These are phyloP conservation scores for Phlyctochytrium bullatum DNA, from an alignment of 192 early-diverging fungal genomes.

Conservation along the genomic window DNA sequence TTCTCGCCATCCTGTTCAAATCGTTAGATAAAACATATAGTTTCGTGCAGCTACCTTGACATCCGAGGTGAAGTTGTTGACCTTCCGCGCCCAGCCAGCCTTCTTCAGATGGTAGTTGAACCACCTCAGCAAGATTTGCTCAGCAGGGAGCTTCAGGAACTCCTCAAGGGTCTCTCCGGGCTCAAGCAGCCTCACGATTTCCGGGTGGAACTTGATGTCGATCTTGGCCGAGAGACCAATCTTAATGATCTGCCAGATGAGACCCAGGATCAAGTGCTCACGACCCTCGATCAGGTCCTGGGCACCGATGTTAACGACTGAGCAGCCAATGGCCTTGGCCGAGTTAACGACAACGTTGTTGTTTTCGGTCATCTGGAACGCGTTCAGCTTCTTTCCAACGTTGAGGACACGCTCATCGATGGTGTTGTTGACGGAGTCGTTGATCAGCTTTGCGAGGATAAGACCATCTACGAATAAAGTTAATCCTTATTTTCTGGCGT, in stretches of 20 bases:
- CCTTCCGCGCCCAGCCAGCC: constrained; percentile 78
- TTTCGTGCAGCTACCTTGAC: constrained; percentile 51
- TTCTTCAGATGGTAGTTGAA: constrained; percentile 99
- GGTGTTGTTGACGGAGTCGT: constrained; percentile 92
- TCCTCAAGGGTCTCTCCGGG: constrained; percentile 91
- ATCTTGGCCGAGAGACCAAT: constrained; percentile 94
- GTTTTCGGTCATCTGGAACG: constrained; percentile 98
- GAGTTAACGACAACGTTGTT: constrained; percentile 99
- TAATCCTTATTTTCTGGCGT: not conserved
- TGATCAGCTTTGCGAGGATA: constrained; percentile 96
- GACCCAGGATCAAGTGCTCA: constrained; percentile 93
- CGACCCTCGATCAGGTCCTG: constrained; percentile 94
- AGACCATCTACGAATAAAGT: constrained; percentile 58
- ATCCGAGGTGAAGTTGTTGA: constrained; percentile 89
- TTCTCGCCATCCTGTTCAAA: constrained; percentile 79
- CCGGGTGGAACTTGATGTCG: constrained; percentile 97
- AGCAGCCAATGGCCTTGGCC: constrained; percentile 98
- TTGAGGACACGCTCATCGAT: constrained; percentile 99
- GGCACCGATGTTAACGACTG: constrained; percentile 97
- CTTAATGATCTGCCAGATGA: constrained; percentile 99
- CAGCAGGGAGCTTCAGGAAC: constrained; percentile 89
- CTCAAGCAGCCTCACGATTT: constrained; percentile 92
- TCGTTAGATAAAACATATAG: not conserved
- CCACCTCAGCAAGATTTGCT: constrained; percentile 97
- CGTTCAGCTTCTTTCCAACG: constrained; percentile 78